phyloP scores from a whole-genome alignment of 108 stramenopile species.

The Ochromonas danica region DNA sequence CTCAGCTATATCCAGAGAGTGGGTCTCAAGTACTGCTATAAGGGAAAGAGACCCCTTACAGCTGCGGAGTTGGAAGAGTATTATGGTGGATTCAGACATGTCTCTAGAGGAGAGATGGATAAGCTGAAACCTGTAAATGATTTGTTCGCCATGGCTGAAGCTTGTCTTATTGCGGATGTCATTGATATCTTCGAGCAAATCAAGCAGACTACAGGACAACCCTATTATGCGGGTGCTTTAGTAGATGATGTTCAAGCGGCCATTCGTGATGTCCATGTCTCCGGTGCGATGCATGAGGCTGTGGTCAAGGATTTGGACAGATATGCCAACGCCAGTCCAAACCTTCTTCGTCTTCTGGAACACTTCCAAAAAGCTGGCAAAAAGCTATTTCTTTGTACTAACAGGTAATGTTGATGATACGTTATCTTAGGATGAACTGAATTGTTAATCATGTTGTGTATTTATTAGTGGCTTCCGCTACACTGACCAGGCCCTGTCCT shows the following conservation, averaged over 20 bases:
- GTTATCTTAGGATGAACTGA: neutral
- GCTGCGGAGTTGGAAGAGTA: constrained; percentile 73
- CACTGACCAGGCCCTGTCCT: neutral
- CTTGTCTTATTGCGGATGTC: constrained; percentile 89
- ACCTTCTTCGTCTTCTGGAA: constrained; percentile 69
- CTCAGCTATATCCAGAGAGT: constrained; percentile 89
- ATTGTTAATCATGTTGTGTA: neutral
- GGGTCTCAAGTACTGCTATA: constrained; percentile 78
- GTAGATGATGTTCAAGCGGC: constrained; percentile 75
- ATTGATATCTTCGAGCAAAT: constrained; percentile 80
- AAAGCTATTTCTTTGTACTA: constrained; percentile 53
- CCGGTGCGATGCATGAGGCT: constrained; percentile 83
- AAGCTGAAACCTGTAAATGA: constrained; percentile 88
- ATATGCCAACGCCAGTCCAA: constrained; percentile 71
- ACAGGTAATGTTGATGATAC: constrained; percentile 79
- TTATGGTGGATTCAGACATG: constrained; percentile 71
- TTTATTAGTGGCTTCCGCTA: neutral
- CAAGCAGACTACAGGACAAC: constrained; percentile 46
- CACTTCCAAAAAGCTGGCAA: constrained; percentile 55
- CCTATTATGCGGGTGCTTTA: constrained; percentile 69
- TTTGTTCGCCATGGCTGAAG: constrained; percentile 89
- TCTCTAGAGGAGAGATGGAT: constrained; percentile 64
- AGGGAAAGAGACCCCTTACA: constrained; percentile 69
- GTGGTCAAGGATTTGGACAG: constrained; percentile 71
- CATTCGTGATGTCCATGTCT: constrained; percentile 81